Conservation (phyloP, 495 filamentous ascomycete species). For the Tuber magnatum region DNA sequence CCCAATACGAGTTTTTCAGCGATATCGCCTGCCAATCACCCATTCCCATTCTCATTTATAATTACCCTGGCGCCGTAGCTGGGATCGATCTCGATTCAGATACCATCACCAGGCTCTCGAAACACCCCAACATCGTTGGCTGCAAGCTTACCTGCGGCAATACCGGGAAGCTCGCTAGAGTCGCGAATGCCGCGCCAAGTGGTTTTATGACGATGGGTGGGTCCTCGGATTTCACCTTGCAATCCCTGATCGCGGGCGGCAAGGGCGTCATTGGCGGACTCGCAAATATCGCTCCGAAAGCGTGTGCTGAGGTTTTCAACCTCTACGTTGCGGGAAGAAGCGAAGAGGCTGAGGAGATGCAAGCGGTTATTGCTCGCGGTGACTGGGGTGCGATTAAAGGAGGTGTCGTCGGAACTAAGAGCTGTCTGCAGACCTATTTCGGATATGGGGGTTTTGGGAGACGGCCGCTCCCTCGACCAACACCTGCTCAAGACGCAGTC, state of each 20-base stretch:
- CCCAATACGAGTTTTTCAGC: conserved; percentile 65
- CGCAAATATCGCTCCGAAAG: conserved; percentile 73
- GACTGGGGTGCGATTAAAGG: conserved; percentile 86
- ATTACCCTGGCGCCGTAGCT: conserved; percentile 74
- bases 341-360: conserved; percentile 65
- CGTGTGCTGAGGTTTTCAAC: conserved; percentile 64
- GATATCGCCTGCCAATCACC: conserved; percentile 73
- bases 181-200: conserved; percentile 55
- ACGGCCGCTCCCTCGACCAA: conserved; percentile 67
- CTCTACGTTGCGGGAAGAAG: conserved; percentile 65
- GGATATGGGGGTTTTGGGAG: conserved; percentile 74
- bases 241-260: conserved; percentile 75
- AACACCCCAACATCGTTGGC: conserved; percentile 81
- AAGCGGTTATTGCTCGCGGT: conserved; percentile 69
- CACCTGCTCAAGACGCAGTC: conserved; percentile 51
- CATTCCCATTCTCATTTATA: conserved; percentile 86
- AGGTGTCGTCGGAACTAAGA: conserved; percentile 81
- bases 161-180: conserved; percentile 79
- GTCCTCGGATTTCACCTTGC: conserved; percentile 83
- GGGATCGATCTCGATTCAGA: conserved; percentile 81
- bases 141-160: conserved; percentile 92
- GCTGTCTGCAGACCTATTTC: conserved; percentile 61
- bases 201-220: conserved; percentile 59
- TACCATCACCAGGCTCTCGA: conserved; percentile 62
- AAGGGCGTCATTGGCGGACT: conserved; percentile 78